Base-by-base conservation (phyloP, 345 rosid species). In the Camelina hispida region DNA sequence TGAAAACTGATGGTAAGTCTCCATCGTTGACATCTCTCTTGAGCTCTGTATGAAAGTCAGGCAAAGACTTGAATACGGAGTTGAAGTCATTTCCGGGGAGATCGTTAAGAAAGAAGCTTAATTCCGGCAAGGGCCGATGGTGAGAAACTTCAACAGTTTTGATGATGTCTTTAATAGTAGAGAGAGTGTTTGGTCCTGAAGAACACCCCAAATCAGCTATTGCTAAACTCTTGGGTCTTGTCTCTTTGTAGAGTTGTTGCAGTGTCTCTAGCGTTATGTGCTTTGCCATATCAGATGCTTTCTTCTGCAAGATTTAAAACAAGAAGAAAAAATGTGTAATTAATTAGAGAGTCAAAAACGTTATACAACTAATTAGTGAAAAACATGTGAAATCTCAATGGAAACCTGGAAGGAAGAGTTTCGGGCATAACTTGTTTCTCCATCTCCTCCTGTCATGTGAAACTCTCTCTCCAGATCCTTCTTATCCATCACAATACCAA, bases 121-220 rank as follows among this genome's bases (percentile, higher is more conserved):
- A 60, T 47, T 87, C 91, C 0, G 86, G 85, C 6, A 75, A 6
- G 6, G 84, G 80, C 8, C n/a, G n/a, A n/a, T n/a, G n/a, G 68
- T 74, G 76, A 60, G 62, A 7, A 48, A 37, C 11, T 67, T 84
- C 78, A 10, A 87, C 63, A 23, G 83, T 63, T 71, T 73, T 81
- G 40, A 84, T 74, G 15, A 86, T 69, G n/a, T 85, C 84, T 80
- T 46, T 81, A 72, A 87, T 69, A 50, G 78, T 79, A 22, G 89
- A 69, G 0, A 88, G 77, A 8, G 96, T 78, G 82, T 87, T 91
- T 68, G 94, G 93, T 56, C 98, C 97, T 8, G 96, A 88, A 35
- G 98, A 89, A 78, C 98, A 91, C 1, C 98, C 98, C 65, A 93
- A 40, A 81, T 91, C 98, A 58, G 96, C 96, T 13, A 93, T 84